Conservation (phyloP, 176 grass and related monocot species). For the Cenchrus americanus region DNA sequence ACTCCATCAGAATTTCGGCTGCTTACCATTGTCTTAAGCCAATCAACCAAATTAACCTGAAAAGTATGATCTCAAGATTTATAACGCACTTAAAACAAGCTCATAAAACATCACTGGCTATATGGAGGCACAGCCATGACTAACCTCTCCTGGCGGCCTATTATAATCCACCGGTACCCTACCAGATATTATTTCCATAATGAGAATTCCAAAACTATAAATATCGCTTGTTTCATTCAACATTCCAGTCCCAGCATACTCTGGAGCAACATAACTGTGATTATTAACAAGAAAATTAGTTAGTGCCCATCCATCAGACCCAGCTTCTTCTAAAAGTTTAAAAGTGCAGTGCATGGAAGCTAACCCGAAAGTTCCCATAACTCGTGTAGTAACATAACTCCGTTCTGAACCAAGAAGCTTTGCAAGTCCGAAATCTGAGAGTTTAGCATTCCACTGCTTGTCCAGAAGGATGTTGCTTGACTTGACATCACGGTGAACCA, state of each 20-base stretch:
- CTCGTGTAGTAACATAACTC: conserved; percentile 91
- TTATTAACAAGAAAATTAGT: conserved; percentile 26
- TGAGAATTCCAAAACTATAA: conserved; percentile 97
- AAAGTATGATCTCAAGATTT: conserved; percentile 16
- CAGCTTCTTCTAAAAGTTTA: background rate
- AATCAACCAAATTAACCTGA: conserved; percentile 93
- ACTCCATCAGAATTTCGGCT: conserved; percentile 86
- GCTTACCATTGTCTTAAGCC: conserved; percentile 90
- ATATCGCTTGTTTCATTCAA: conserved; percentile 95
- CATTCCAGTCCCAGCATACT: conserved; percentile 98
- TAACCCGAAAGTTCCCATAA: conserved; percentile 99
- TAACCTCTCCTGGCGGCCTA: conserved; percentile 87
- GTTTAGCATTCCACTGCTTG: conserved; percentile 88
- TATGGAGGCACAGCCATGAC: background rate
- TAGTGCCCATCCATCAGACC: background rate
- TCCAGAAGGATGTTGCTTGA: conserved; percentile 96
- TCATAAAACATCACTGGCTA: conserved; percentile 3
- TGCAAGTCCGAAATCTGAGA: conserved; percentile 95
- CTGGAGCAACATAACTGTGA: conserved; percentile 89
- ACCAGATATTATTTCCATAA: conserved; percentile 94
- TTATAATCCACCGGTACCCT: conserved; percentile 90
- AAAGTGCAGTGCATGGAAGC: conserved; percentile 20
- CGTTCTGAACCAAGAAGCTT: conserved; percentile 77
- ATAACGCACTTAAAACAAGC: background rate
- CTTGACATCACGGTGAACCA: conserved; percentile 98